These are phyloP conservation scores for Anisodus acutangulus DNA, from an alignment of 257 asterid species.

Conservation along the genomic window DNA sequence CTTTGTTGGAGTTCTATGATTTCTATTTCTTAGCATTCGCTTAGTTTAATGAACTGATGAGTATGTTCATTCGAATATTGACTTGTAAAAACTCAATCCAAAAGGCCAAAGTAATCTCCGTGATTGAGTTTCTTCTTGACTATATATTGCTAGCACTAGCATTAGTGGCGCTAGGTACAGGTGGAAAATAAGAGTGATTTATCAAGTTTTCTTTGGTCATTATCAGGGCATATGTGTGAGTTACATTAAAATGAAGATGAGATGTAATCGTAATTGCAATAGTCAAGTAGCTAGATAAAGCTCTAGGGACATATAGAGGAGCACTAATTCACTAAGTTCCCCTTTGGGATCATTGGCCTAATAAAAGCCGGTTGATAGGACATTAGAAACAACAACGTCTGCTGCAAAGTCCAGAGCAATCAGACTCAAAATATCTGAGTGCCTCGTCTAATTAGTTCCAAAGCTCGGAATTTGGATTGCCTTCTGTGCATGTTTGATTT, in stretches of 20 bases:
- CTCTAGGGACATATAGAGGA: neutral
- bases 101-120: neutral
- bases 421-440: neutral
- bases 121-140: neutral
- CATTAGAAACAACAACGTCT: neutral
- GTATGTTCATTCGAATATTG: neutral
- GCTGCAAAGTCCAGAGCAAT: neutral
- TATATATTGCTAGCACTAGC: neutral
- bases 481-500: neutral
- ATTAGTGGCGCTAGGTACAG: neutral
- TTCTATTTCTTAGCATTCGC: neutral
- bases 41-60: neutral
- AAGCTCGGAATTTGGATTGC: neutral
- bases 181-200: neutral
- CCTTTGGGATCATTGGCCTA: neutral
- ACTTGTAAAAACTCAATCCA: neutral
- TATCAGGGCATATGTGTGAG: neutral
- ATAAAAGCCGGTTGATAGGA: neutral
- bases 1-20: slow-evolving; percentile 3
- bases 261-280: neutral
- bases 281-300: neutral
- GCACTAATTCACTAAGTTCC: neutral
- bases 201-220: neutral
- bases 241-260: neutral
- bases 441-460: neutral